Evolutionary conservation across 331 rosid species (phyloP).

Genomic region (Dryas integrifolia): DNA sequence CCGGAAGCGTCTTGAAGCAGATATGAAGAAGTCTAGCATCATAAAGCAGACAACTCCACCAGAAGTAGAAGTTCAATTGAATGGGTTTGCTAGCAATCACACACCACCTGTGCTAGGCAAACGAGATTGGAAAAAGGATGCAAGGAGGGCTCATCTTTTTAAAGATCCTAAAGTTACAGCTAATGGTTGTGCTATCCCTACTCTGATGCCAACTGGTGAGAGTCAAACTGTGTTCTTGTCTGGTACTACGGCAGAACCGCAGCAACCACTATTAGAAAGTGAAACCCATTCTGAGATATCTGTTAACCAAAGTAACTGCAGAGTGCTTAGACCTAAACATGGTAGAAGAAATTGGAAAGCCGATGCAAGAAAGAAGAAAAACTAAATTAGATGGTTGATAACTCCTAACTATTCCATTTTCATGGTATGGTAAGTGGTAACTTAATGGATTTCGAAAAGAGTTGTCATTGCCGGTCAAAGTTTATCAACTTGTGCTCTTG

Average conservation of each 20-base stretch:
- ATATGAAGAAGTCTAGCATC: constrained; percentile 39
- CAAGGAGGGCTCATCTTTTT: constrained; percentile 50
- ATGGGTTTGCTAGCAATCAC: constrained; percentile 35
- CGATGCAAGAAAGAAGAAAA: constrained; percentile 79
- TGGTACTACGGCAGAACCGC: constrained; percentile 34
- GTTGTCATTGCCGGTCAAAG: constrained; percentile 19
- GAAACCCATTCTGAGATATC: constrained; percentile 36
- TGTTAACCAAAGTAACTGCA: constrained; percentile 19
- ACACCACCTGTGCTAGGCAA: constrained; percentile 46
- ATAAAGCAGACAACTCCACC: constrained; percentile 31
- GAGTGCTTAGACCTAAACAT: constrained; percentile 37
- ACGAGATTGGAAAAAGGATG: constrained; percentile 89
- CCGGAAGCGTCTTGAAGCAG: constrained; percentile 79
- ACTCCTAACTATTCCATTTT: constrained; percentile 2
- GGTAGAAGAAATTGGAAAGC: constrained; percentile 90
- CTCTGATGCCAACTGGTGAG: constrained; percentile 27
- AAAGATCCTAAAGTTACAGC: constrained; percentile 35
- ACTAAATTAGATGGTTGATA: constrained; percentile 34
- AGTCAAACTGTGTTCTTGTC: constrained; percentile 30
- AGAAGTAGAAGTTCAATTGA: constrained; percentile 34
- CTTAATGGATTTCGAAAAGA: constrained; percentile 2
- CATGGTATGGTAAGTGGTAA: constrained; percentile 20
- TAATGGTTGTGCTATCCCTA: constrained; percentile 33
- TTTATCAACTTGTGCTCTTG: constrained; percentile 24
- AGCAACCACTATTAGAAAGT: constrained; percentile 15